phyloP scores from a whole-genome alignment of 495 filamentous ascomycete genomes.

The Annulohypoxylon bovei region DNA sequence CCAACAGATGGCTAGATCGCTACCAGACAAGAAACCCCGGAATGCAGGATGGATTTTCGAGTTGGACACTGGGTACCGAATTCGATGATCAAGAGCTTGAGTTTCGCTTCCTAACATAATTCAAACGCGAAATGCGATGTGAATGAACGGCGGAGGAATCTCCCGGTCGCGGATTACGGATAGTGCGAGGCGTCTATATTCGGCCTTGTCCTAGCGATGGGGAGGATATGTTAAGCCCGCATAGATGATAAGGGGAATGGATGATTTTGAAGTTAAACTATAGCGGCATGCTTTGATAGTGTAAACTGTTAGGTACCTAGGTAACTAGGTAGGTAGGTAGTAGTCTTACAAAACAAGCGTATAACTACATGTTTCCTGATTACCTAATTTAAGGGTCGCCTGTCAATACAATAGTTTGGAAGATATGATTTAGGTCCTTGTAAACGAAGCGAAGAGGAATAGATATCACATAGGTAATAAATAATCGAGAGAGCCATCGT shows the following conservation, averaged over 20 bases:
- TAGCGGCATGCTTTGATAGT: not conserved
- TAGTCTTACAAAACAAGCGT: not conserved
- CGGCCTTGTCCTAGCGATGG: not conserved
- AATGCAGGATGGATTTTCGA: too few relatives aligned
- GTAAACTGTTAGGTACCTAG: not conserved
- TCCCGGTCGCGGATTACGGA: not conserved
- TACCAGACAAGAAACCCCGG: not conserved
- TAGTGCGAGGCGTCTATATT: not conserved
- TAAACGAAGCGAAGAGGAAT: not conserved
- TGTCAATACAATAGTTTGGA: too few relatives aligned
- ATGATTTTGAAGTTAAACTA: not conserved
- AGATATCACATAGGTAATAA: not conserved
- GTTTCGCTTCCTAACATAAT: slow-evolving; percentile 3
- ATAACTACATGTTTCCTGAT: too few relatives aligned
- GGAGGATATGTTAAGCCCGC: not conserved
- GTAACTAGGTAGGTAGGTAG: too few relatives aligned
- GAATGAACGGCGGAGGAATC: not conserved
- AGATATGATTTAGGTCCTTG: not conserved
- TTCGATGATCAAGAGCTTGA: not conserved
- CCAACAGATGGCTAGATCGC: not conserved
- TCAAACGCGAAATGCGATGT: not conserved
- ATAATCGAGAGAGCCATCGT: not conserved
- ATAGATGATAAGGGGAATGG: not conserved
- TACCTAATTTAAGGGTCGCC: too few relatives aligned
- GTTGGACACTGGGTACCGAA: not conserved